phyloP scores from a whole-genome alignment of 345 rosid genomes.

The Arabidopsis suecica region DNA sequence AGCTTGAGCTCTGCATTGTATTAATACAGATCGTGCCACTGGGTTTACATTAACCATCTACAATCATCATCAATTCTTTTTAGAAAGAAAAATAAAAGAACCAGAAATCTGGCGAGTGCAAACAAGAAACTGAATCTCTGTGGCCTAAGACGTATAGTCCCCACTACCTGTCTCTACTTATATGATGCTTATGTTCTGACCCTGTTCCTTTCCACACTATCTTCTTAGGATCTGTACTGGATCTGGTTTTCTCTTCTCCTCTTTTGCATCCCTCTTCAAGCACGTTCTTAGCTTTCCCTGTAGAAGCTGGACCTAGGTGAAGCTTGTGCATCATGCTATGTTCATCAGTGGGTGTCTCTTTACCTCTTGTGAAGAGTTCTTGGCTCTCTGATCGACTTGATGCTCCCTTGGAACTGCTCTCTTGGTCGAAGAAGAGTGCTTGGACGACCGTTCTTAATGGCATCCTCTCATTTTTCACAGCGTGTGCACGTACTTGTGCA shows the following conservation, averaged over 20 bases:
- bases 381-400: constrained; percentile 32
- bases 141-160: constrained; percentile 27
- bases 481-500: constrained; percentile 82
- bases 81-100: not conserved
- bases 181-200: constrained; percentile 28
- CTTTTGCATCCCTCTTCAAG: constrained; percentile 35
- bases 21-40: constrained; percentile 30
- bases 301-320: constrained; percentile 35
- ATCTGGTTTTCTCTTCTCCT: constrained; percentile 28
- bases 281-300: constrained; percentile 34
- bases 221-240: constrained; percentile 34
- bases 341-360: constrained; percentile 22
- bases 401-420: constrained; percentile 51
- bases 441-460: constrained; percentile 96
- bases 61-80: constrained; percentile 33
- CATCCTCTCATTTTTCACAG: constrained; percentile 90
- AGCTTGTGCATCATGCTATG: constrained; percentile 37
- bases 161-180: constrained; percentile 42
- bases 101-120: constrained; percentile 31
- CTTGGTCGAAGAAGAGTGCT: constrained; percentile 90
- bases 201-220: constrained; percentile 29
- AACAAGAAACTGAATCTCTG: constrained; percentile 21
- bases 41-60: not conserved
- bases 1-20: constrained; percentile 37
- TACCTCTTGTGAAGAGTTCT: constrained; percentile 32